Conservation (phyloP, 352 stramenopile genomes). For the Phytophthora syringae region DNA sequence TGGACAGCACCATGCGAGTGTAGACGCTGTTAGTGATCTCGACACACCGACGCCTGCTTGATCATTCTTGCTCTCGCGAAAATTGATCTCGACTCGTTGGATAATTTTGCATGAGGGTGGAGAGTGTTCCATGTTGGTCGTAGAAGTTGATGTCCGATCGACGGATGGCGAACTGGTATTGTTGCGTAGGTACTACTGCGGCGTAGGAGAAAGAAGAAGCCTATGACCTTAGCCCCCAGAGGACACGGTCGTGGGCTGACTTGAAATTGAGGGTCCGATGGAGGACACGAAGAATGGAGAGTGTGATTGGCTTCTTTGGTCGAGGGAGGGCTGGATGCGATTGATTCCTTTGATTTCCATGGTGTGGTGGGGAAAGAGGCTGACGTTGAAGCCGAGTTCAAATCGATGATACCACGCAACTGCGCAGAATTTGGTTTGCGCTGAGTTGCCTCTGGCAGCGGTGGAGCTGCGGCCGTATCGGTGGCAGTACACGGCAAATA, state of each 20-base stretch:
- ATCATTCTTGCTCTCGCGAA: slow-evolving; percentile 34
- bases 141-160: background rate
- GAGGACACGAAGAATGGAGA: slow-evolving; percentile 19
- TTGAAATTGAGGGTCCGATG: slow-evolving; percentile 18
- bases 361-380: too few species aligned
- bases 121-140: slow-evolving; percentile 1
- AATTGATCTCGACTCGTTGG: slow-evolving; percentile 7
- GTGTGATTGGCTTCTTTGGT: slow-evolving; percentile 20
- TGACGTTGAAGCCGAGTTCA: too few species aligned
- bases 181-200: too few species aligned
- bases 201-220: too few species aligned
- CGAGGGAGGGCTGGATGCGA: slow-evolving; percentile 15
- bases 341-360: slow-evolving; percentile 34
- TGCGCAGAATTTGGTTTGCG: too few species aligned
- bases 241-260: slow-evolving; percentile 31
- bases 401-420: too few species aligned
- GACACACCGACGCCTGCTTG: slow-evolving; percentile 2
- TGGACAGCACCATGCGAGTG: slow-evolving; percentile 8
- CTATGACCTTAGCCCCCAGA: too few species aligned
- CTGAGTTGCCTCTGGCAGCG: slow-evolving; percentile 16
- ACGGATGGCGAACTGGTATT: slow-evolving; percentile 28
- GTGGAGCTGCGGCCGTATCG: background rate
- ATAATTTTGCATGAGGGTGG: background rate
- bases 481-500: slow-evolving; percentile 20
- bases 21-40: slow-evolving; percentile 1